Percentiles rank a stretch among this genome's conserved stretches.
These are phyloP conservation scores for Ambrosia artemisiifolia DNA, from an alignment of 129 eudicot genomes.

Conservation along the genomic window DNA sequence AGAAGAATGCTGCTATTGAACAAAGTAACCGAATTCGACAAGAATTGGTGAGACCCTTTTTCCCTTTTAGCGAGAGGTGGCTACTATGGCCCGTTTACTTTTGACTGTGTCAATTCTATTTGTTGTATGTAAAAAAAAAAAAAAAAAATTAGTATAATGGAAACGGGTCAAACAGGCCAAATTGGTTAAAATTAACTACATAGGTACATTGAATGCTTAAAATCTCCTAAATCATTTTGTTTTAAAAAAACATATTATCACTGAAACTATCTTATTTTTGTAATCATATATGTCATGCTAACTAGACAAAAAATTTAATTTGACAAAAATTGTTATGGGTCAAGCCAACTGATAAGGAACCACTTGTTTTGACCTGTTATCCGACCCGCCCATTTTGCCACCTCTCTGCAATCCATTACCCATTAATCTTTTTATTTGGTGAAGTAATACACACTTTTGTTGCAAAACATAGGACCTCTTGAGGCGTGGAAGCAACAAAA, in stretches of 20 bases:
- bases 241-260: background rate
- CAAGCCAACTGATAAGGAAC: background rate
- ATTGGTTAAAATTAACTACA: background rate
- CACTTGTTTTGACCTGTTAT: background rate
- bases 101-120: background rate
- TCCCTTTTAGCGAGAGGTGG: background rate
- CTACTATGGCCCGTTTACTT: background rate
- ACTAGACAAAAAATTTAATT: too few species aligned
- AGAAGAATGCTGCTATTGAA: conserved; percentile 66
- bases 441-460: conserved; percentile 1
- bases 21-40: conserved; percentile 60
- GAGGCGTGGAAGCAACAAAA: conserved; percentile 58
- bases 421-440: conserved; percentile 33
- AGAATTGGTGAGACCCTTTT: conserved; percentile 56
- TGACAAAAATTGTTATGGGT: background rate
- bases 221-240: background rate
- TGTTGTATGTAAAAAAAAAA: background rate
- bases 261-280: background rate
- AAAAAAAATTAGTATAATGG: background rate
- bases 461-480: conserved; percentile 48
- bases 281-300: background rate
- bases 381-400: background rate
- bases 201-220: background rate
- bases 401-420: background rate
- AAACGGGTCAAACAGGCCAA: background rate